phyloP scores from a whole-genome alignment of 306 rosid species.

The peach (Prunus persica) region Prunus_persica_NCBIv2 NC_034016.1:22304001-22304500 shows the following conservation, averaged over 20 bases:
- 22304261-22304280: not conserved
- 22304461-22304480: not conserved
- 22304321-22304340: no score
- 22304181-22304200: not conserved
- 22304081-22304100: slow-evolving; percentile 10
- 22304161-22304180: not conserved
- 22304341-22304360: no score
- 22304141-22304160: slow-evolving; percentile 23
- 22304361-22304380: not conserved
- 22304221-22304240: not conserved
- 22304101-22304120: slow-evolving; percentile 19
- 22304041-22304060: slow-evolving; percentile 86
- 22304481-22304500: no score
- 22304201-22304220: not conserved
- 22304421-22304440: not conserved
- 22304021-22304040: slow-evolving; percentile 80
- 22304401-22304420: not conserved
- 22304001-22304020: slow-evolving; percentile 90
- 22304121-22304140: slow-evolving; percentile 32
- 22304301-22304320: no score
- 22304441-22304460: not conserved
- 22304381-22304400: not conserved
- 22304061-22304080: slow-evolving; percentile 38
- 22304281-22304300: not conserved
- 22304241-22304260: not conserved